Evolutionary conservation across 495 filamentous ascomycete genomes (phyloP).

Genomic region (Parathielavia hyrcaniae): DNA sequence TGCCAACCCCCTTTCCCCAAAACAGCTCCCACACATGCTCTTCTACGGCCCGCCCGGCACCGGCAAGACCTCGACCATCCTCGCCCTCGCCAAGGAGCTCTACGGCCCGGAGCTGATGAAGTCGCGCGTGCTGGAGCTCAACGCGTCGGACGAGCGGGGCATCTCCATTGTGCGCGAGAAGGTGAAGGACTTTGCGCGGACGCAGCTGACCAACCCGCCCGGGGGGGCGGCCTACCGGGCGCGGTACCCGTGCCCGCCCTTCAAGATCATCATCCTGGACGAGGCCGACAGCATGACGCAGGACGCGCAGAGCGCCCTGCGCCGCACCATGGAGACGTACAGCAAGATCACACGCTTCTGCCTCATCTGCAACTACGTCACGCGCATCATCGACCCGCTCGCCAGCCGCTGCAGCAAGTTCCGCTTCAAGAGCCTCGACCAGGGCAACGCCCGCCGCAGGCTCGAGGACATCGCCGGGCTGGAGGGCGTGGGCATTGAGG

Average conservation of each 20-base stretch:
- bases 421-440: constrained; percentile 91
- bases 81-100: constrained; percentile 90
- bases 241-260: constrained; percentile 88
- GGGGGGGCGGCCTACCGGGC: constrained; percentile 58
- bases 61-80: constrained; percentile 97
- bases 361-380: constrained; percentile 97
- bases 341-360: constrained; percentile 95
- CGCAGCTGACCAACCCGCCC: constrained; percentile 80
- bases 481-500: constrained; percentile 68
- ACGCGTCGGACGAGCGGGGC: constrained; percentile 97
- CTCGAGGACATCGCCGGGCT: constrained; percentile 72
- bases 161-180: constrained; percentile 97
- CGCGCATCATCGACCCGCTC: constrained; percentile 92
- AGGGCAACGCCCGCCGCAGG: constrained; percentile 65
- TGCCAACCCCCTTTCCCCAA: not conserved
- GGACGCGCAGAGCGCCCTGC: constrained; percentile 86
- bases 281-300: constrained; percentile 99
- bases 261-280: constrained; percentile 97
- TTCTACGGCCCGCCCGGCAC: constrained; percentile 98
- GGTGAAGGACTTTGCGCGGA: constrained; percentile 94
- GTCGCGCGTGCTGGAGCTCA: constrained; percentile 91
- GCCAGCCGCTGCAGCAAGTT: constrained; percentile 94
- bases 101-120: constrained; percentile 94
- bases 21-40: constrained; percentile 97
- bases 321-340: constrained; percentile 97